Evolutionary conservation across 2,329 filamentous ascomycete species (phyloP), one percentile per base, ranked within the genome.

Genomic region (Ophiocordyceps sinensis): DNA sequence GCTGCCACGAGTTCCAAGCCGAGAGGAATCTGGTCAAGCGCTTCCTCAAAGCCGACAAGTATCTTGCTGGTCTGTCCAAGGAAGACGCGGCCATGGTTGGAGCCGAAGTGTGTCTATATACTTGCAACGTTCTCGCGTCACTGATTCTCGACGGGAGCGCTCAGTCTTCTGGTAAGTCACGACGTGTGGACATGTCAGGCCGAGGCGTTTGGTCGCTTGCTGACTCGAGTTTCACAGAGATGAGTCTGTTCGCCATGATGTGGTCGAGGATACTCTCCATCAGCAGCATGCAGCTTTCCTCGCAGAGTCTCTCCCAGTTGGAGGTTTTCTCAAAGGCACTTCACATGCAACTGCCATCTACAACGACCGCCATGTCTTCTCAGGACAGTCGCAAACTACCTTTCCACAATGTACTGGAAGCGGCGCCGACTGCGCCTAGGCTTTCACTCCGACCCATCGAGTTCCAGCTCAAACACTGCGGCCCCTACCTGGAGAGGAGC

Each of bases 401-500:
- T 3, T 41, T 37, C 28, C 26, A 13, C 15, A n/a, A 17, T 19
- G 34, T 36, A 9, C 28, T 29, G 29, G 26, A 15, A 15, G 35
- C 21, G 3, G 9, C 37, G 19, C 31, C 11, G 15, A 21, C 15
- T 9, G 26, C 35, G n/a, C 37, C 48, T 21, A 41, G 40, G 10
- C 39, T 45, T 17, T 31, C 43, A 9, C n/a, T 39, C 13, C 34
- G 31, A 28, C 39, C 45, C 8, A 23, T 51, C 2, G 68, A 79
- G 17, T 46, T 46, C 23, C 42, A 44, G 38, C 23, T 46, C 12
- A 29, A 26, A 13, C 21, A 45, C 15, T 45, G 44, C 31, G 82
- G 82, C 0, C 82, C 82, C 0, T 86, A 82, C 51, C 70, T 88
- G 57, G 82, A 87, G 50, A 68, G 82, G n/a, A 77, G 71, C 48